Evolutionary conservation across 108 stramenopile species (phyloP).

Genomic region (Skeletonema tropicum): DNA sequence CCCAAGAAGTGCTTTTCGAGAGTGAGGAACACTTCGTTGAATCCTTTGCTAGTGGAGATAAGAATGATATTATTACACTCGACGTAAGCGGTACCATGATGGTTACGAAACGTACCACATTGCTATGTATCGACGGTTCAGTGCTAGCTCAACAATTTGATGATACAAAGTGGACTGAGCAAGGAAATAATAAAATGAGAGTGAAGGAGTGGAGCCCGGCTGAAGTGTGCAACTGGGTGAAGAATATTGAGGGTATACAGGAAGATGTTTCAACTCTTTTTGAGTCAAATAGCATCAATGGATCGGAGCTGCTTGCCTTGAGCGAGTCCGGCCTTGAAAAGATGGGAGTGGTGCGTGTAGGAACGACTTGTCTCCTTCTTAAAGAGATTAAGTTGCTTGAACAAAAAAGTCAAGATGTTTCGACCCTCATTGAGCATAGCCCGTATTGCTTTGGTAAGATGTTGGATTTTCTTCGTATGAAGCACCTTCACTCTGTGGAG

Average conservation of each 20-base stretch:
- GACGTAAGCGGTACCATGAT: constrained; percentile 5
- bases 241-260: constrained; percentile 1
- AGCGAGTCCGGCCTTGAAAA: constrained; percentile 14
- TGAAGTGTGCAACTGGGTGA: constrained; percentile 21
- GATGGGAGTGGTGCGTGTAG: constrained; percentile 17
- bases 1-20: constrained; percentile 22
- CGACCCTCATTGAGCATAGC: constrained; percentile 4
- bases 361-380: constrained; percentile 18
- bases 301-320: constrained; percentile 17
- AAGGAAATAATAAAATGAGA: background rate
- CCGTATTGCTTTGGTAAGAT: no score
- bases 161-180: background rate
- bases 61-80: constrained; percentile 5
- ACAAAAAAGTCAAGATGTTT: background rate
- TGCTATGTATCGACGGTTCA: background rate
- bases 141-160: background rate
- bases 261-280: background rate
- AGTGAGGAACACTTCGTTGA: constrained; percentile 10
- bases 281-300: background rate
- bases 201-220: constrained; percentile 21
- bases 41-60: constrained; percentile 8
- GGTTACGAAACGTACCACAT: background rate
- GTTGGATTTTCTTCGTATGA: background rate
- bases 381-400: constrained; percentile 24
- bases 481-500: background rate